phyloP scores from a whole-genome alignment of 1,139 yeast species.

The Saccharomyces hybrid region DNA sequence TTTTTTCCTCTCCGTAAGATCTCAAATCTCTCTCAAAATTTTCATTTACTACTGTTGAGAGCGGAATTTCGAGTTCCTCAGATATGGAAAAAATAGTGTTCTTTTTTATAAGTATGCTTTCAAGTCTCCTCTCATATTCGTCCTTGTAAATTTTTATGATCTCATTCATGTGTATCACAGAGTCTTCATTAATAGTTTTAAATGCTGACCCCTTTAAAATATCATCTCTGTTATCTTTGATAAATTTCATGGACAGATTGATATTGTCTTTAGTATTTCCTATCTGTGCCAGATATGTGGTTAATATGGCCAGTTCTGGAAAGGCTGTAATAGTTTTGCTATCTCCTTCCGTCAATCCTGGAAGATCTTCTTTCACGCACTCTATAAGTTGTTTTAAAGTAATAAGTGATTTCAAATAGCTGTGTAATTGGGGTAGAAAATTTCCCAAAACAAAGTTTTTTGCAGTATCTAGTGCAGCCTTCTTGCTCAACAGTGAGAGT shows the following conservation, averaged over 20 bases:
- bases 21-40: background rate
- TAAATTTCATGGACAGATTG: constrained; percentile 17
- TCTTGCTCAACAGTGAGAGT: constrained; percentile 30
- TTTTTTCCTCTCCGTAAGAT: background rate
- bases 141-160: constrained; percentile 12
- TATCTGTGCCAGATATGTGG: constrained; percentile 4
- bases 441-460: constrained; percentile 27
- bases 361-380: constrained; percentile 3
- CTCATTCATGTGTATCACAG: constrained; percentile 12
- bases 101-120: constrained; percentile 2
- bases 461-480: constrained; percentile 29
- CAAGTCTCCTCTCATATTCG: constrained; percentile 13
- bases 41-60: background rate
- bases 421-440: constrained; percentile 27
- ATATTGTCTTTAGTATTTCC: constrained; percentile 6
- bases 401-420: constrained; percentile 19
- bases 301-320: background rate
- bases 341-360: constrained; percentile 1
- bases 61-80: background rate
- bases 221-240: constrained; percentile 19
- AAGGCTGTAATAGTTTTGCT: background rate
- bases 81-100: background rate
- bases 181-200: constrained; percentile 23
- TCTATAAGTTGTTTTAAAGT: constrained; percentile 16
- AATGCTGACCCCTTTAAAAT: constrained; percentile 21